Evolutionary conservation across 2,329 filamentous ascomycete species (phyloP), one percentile per base, ranked within the genome.

Genomic region (Trichoderma lentiforme): DNA sequence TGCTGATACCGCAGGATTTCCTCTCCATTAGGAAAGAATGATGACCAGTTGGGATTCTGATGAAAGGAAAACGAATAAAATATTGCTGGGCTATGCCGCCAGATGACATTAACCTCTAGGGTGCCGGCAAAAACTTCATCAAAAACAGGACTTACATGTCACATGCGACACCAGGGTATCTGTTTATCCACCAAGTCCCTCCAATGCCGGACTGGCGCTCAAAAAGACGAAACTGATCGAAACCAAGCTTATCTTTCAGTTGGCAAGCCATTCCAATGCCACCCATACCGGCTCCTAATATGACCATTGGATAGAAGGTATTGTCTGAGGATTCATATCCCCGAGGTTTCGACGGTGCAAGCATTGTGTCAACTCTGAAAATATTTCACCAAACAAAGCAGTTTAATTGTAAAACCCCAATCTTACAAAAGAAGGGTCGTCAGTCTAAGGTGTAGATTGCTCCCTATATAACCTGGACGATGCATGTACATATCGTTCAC

Each of bases 101-200:
- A 60, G 36, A 43, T 43, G 15, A 43, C 15, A 43, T 43, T 43
- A 43, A 43, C 8, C 36, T 15, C 36, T 2, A 43, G 6, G 12
- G 32, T 34, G 32, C 12, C 32, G 32, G 32, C 36, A 43, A 43
- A 2, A 43, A 43, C 36, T 43, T 43, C 15, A 43, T 18, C 36
- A 6, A 34, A 6, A 18, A 36, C 11, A 34, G n/a, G 57, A 60
- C 57, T 60, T 60, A 60, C 57, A 89, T 83, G 76, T 89, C 87
- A 76, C 86, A 88, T 73, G 81, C 80, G 74, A 86, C 88, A 30
- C 87, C 87, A 0, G 87, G 87, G 73, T 89, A 89, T 26, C 84
- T 80, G 76, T 88, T 88, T 76, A 88, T 87, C 74, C 84, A 82
- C 87, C 87, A 89, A 1, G 86, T 88, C 8, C 87, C 87, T 30